Conservation (phyloP, 2,329 filamentous ascomycete genomes). For the Microdochium trichocladiopsis region DNA sequence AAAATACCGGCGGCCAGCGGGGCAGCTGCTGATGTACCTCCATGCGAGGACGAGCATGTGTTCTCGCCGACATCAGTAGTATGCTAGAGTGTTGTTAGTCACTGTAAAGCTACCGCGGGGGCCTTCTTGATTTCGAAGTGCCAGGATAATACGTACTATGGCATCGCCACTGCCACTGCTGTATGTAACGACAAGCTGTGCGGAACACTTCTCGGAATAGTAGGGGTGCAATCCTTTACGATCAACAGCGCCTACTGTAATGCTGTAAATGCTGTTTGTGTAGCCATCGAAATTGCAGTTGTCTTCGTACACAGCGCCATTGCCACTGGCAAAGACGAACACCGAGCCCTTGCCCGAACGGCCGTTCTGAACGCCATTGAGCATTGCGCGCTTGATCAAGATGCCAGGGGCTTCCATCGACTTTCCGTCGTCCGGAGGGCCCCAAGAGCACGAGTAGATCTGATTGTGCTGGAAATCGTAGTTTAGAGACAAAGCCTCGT, state of each 20-base stretch:
- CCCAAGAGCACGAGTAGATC: slow-evolving; percentile 99
- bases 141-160: slow-evolving; percentile 52
- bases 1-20: slow-evolving; percentile 89
- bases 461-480: slow-evolving; percentile 87
- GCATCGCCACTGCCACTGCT: slow-evolving; percentile 83
- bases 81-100: slow-evolving; percentile 42
- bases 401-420: slow-evolving; percentile 93
- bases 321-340: slow-evolving; percentile 95
- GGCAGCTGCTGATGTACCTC: slow-evolving; percentile 91
- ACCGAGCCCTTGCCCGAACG: slow-evolving; percentile 79
- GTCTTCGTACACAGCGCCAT: slow-evolving; percentile 78
- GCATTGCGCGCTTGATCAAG: slow-evolving; percentile 82
- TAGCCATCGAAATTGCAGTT: slow-evolving; percentile 99
- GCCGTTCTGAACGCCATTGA: slow-evolving; percentile 86
- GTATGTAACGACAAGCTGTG: slow-evolving; percentile 92
- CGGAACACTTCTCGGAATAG: slow-evolving; percentile 95
- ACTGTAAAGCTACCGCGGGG: neutral
- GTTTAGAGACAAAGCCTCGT: slow-evolving; percentile 89
- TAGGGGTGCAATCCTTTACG: slow-evolving; percentile 82
- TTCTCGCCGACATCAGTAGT: slow-evolving; percentile 90
- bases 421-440: slow-evolving; percentile 84
- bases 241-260: slow-evolving; percentile 91
- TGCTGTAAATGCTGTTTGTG: slow-evolving; percentile 98
- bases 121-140: neutral
- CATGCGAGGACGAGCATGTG: slow-evolving; percentile 73